These are phyloP conservation scores for Volvox carteri DNA, from an alignment of 163 green algal genomes.

Conservation along the genomic window DNA sequence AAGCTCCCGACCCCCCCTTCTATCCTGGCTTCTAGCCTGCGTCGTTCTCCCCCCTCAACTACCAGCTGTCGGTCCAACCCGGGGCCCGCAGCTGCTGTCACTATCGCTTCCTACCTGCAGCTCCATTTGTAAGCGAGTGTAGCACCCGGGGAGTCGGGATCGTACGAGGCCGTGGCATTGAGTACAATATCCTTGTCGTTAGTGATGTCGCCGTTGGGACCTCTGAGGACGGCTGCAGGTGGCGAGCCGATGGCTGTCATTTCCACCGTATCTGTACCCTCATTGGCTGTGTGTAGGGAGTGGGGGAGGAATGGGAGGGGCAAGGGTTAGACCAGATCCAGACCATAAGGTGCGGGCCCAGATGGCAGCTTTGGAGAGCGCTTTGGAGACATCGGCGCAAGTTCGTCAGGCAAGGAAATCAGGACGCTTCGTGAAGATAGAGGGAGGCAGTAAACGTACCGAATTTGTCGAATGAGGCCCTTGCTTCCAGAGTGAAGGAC, in stretches of 20 bases:
- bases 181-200: background rate
- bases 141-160: background rate
- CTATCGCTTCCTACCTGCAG: conserved; percentile 15
- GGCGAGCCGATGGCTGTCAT: background rate
- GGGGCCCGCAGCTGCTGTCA: background rate
- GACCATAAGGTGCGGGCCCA: background rate
- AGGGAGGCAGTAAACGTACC: too few relatives aligned
- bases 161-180: background rate
- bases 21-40: background rate
- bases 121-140: background rate
- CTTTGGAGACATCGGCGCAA: too few relatives aligned
- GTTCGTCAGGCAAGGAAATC: too few relatives aligned
- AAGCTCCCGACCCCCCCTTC: background rate
- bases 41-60: too few relatives aligned
- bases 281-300: background rate
- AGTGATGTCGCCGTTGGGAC: background rate
- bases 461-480: too few relatives aligned
- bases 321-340: background rate
- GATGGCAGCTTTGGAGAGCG: too few relatives aligned
- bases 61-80: background rate
- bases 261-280: background rate
- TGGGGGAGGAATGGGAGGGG: background rate
- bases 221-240: background rate
- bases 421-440: too few relatives aligned
- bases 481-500: too few relatives aligned